Base-by-base conservation (phyloP, 2,329 filamentous ascomycete genomes). In the Hortaea sp. region DNA sequence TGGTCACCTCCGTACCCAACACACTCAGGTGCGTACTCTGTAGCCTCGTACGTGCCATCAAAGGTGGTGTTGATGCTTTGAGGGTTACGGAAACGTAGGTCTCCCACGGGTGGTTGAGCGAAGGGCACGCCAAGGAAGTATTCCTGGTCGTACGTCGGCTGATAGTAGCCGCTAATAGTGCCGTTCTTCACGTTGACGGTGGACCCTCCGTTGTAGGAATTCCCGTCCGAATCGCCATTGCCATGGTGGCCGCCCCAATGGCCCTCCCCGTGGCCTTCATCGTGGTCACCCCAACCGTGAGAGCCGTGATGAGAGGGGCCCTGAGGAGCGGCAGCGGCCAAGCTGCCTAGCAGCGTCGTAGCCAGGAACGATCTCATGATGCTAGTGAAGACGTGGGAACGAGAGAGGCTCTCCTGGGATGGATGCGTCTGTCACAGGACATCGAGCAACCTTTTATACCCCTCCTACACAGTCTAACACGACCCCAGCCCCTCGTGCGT, bases 51-150 rank as follows among this genome's bases (percentile, higher is more conserved):
- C 0, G 63, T 63, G 12, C 63, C 67, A 38, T 63, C 62, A 57
- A 64, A 73, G 3, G 64, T 65, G 5, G 57, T 48, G 43, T 66
- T 63, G 44, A 66, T 48, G 39, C 58, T 57, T 42, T 62, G 60
- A 7, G 64, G 61, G 30, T 55, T 56, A 37, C 53, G 54, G 49
- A 65, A 66, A 9, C 64, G 55, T 7, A 64, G 51, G 10, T 61
- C 51, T 20, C 53, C 58, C 7, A 63, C 46, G 1, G 64, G 63
- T 29, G 64, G 61, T 40, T 66, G 63, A 7, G 64, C 64, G 49
- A 60, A 66, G 3, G 64, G 64, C 6, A 66, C 60, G 5, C 70
- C 71, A 27, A 74, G 63, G 53, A 72, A 74, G 49, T 66, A 61
- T 48, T 74, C 70, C 53, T 74, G 69, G 35, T 70, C 57, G 52